A percentile compares a stretch with the other conserved stretches of the same genome.
Conservation (phyloP, 2,329 filamentous ascomycete species). For the Botrytis sinoallii region DNA sequence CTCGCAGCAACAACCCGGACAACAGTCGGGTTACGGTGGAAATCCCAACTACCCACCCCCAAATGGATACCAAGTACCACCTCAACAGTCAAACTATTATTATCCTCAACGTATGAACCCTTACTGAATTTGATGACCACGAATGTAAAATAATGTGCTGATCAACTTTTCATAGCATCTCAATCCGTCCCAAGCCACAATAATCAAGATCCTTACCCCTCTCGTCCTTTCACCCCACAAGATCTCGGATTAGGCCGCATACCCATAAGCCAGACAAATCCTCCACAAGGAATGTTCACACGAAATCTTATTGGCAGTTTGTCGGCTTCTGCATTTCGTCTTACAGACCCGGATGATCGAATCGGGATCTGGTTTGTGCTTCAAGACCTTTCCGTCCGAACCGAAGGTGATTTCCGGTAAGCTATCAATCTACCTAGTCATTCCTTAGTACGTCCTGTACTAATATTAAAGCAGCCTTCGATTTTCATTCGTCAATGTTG, state of each 20-base stretch:
- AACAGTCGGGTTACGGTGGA: conserved; percentile 12
- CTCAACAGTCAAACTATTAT: conserved; percentile 14
- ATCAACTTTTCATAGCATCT: conserved; percentile 11
- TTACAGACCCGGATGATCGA: conserved; percentile 75
- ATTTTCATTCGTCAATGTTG: conserved; percentile 83
- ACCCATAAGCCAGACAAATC: conserved; percentile 40
- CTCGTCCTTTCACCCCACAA: conserved; percentile 23
- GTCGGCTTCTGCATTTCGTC: conserved; percentile 80
- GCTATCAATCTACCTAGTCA: conserved; percentile 29
- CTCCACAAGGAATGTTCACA: conserved; percentile 79
- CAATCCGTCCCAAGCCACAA: conserved; percentile 23
- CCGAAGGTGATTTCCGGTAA: conserved; percentile 86
- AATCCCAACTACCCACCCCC: conserved; percentile 31
- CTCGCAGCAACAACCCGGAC: conserved; percentile 23
- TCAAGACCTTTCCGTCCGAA: conserved; percentile 90
- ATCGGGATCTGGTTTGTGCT: conserved; percentile 95
- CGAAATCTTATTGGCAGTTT: conserved; percentile 91
- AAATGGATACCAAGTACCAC: conserved; percentile 40
- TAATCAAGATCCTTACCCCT: conserved; percentile 17
- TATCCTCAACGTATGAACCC: conserved; percentile 13
- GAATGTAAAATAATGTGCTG: conserved; percentile 7
- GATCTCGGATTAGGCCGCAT: conserved; percentile 27
- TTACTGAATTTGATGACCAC: neutral
- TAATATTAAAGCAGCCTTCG: conserved; percentile 46
- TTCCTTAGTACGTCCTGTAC: neutral